A percentile compares a stretch with the other conserved stretches of the same genome.
Conservation (phyloP, 2,329 filamentous ascomycete genomes). For the Aspergillus pseudonomiae region DNA sequence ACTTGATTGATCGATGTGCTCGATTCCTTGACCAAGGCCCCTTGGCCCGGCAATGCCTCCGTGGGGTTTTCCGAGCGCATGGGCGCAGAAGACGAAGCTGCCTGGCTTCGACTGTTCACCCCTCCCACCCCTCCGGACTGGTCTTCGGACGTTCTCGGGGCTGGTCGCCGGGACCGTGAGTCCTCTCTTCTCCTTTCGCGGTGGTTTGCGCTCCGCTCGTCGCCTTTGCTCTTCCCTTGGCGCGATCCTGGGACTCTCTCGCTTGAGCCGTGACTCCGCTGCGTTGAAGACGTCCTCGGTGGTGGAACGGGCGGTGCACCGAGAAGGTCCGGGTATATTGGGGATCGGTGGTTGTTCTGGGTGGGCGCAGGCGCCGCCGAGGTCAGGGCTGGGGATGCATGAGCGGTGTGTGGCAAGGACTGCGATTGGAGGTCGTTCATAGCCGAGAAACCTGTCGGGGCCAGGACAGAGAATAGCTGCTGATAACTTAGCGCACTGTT, state of each 20-base stretch:
- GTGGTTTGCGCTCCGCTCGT: conserved; percentile 45
- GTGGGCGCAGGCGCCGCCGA: conserved; percentile 30
- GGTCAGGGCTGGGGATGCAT: conserved; percentile 46
- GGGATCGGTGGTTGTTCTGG: conserved; percentile 36
- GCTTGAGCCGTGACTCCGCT: conserved; percentile 50
- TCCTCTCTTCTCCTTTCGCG: conserved; percentile 45
- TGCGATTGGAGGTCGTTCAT: conserved; percentile 51
- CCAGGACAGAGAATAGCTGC: conserved; percentile 36
- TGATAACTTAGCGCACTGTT: conserved; percentile 29
- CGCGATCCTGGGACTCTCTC: conserved; percentile 46
- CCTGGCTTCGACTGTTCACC: conserved; percentile 43
- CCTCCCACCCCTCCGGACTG: conserved; percentile 46
- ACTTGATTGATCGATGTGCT: conserved; percentile 79
- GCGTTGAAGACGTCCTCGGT: conserved; percentile 78
- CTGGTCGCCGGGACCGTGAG: conserved; percentile 50
- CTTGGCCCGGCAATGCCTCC: conserved; percentile 59
- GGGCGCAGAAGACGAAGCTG: conserved; percentile 33
- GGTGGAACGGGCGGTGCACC: conserved; percentile 69
- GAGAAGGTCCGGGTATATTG: conserved; percentile 54
- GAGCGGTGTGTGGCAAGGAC: conserved; percentile 44
- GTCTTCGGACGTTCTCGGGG: conserved; percentile 50
- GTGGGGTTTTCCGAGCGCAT: conserved; percentile 47
- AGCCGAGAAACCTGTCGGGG: conserved; percentile 40
- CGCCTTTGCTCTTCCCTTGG: conserved; percentile 41
- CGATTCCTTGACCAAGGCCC: conserved; percentile 70